Base-by-base conservation (phyloP, 257 asterid species). In the Cinchona pubescens region DNA sequence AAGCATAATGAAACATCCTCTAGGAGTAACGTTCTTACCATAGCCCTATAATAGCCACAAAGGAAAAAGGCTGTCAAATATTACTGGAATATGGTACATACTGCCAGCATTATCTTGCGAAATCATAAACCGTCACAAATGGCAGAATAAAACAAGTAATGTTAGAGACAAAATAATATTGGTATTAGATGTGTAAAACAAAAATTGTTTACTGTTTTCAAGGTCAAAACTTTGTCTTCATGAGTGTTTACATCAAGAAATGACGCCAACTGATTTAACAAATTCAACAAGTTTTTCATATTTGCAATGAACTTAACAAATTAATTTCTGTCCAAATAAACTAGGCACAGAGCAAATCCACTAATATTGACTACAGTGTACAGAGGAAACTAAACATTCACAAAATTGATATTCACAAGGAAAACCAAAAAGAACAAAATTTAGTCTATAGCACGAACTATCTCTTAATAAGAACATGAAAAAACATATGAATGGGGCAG, bases 1-100 rank as follows among this genome's bases (percentile, higher is more conserved):
- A n/a, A n/a, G n/a, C n/a, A n/a, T 88, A 78, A 95, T 80, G 69
- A 90, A 95, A 61, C 99, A 95, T 79, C 98, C 99, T 85, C 84
- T 92, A 12, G 90, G 45, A n/a, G 97, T 84, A 34, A 88, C 76
- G 56, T 83, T 87, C 84, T 95, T 95, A 55, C 92, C 96, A 80
- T 94, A 94, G 45, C 98, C 99, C 97, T 94, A n/a, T n/a, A n/a
- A n/a, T n/a, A n/a, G n/a, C n/a, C n/a, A n/a, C n/a, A n/a, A n/a
- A 45, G 48, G 35, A 58, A 45, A 59, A 48, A 21, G 27, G 16
- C 4, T 7, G 18, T 45, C 30, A 45, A n/a, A 43, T 72, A 23
- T 49, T 13, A 42, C 25, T 69, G 61, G 69, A 32, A 30, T 55
- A 10, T n/a, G n/a, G 43, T 62, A n/a, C n/a, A n/a, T n/a, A n/a